phyloP scores from a whole-genome alignment of 2,329 filamentous ascomycete species.

The Periconia macrospinosa region DNA sequence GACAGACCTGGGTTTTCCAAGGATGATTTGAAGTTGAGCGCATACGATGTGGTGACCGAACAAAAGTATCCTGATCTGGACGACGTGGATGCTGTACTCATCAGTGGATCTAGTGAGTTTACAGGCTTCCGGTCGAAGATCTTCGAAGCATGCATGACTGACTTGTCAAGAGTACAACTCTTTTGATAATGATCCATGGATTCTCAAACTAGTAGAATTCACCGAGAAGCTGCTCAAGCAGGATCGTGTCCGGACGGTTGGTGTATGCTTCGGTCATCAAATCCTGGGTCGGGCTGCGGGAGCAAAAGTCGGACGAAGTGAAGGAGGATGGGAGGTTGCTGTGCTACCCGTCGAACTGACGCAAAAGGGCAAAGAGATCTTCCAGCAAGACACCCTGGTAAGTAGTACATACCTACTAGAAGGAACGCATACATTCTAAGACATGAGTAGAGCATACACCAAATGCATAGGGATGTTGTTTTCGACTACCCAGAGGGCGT shows the following conservation, averaged over 20 bases:
- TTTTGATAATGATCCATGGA: conserved; percentile 76
- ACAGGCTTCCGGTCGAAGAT: background rate
- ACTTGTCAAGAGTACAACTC: conserved; percentile 64
- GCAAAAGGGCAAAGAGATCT: conserved; percentile 69
- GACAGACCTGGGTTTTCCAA: conserved; percentile 42
- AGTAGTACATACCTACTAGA: conserved; percentile 20
- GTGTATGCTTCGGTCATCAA: conserved; percentile 87
- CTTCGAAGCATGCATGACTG: conserved; percentile 8
- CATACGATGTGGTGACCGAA: conserved; percentile 71
- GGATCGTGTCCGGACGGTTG: conserved; percentile 69
- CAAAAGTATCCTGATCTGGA: conserved; percentile 72
- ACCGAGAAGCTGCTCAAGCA: conserved; percentile 62
- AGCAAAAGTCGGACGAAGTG: conserved; percentile 65
- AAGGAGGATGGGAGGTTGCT: conserved; percentile 78
- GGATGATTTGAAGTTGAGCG: conserved; percentile 59
- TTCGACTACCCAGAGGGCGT: conserved; percentile 64
- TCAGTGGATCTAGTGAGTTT: conserved; percentile 69
- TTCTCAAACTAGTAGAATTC: conserved; percentile 71
- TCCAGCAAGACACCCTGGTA: conserved; percentile 66
- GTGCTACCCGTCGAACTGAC: conserved; percentile 71
- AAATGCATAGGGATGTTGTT: conserved; percentile 85
- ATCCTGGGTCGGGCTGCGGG: conserved; percentile 76
- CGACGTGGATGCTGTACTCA: conserved; percentile 77
- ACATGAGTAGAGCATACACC: conserved; percentile 64
- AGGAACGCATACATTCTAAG: background rate